Evolutionary conservation across 169 alveolate species (phyloP).

Genomic region (Eimeria maxima): DNA sequence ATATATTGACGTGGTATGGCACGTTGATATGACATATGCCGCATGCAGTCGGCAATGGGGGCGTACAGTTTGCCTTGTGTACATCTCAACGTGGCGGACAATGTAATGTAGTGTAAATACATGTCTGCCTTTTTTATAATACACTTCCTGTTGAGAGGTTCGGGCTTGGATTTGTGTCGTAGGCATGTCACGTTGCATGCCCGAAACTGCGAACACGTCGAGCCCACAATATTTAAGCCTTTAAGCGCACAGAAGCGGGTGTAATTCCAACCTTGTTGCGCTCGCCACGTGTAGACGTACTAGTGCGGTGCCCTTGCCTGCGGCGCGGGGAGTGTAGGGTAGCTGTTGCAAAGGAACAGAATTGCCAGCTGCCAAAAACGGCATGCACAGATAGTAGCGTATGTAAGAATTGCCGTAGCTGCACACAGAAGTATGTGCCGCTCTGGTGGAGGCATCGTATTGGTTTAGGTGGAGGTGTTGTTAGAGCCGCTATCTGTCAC

Average conservation of each 20-base stretch:
- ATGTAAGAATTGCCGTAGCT: neutral
- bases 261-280: neutral
- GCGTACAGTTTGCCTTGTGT: neutral
- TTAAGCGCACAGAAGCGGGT: neutral
- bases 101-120: neutral
- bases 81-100: neutral
- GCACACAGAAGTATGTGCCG: neutral
- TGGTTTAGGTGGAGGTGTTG: neutral
- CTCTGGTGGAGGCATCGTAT: neutral
- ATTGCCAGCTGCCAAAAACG: neutral
- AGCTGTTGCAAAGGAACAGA: neutral
- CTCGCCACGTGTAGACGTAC: neutral
- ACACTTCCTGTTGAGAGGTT: neutral
- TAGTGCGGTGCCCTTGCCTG: neutral
- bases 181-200: neutral
- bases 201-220: neutral
- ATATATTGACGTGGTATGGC: neutral
- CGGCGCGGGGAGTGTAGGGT: neutral
- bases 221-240: neutral
- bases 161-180: neutral
- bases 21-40: neutral
- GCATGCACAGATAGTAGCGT: neutral
- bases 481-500: neutral
- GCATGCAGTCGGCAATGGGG: neutral
- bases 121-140: neutral